These are phyloP conservation scores for Fusarium praegraminearum DNA, from an alignment of 2,329 filamentous ascomycete species.

Conservation along the genomic window DNA sequence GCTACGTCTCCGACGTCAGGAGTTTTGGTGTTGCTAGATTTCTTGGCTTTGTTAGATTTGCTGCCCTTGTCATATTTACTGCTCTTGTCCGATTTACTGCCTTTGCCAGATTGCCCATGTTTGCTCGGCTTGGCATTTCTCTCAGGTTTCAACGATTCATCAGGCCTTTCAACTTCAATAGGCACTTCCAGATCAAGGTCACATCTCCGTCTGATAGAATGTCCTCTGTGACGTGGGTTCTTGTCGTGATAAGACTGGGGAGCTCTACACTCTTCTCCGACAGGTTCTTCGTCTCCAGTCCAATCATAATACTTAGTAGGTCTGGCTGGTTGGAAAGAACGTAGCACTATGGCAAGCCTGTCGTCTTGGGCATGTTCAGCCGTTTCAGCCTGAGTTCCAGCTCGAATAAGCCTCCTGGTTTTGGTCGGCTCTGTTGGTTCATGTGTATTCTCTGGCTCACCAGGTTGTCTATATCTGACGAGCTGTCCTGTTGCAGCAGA, in stretches of 20 bases:
- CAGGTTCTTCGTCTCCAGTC: background rate
- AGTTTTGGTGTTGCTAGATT: no score
- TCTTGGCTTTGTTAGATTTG: background rate
- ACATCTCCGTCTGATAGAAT: background rate
- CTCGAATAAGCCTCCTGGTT: background rate
- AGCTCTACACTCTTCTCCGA: no score
- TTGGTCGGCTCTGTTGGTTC: background rate
- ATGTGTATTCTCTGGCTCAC: background rate
- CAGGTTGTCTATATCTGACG: background rate
- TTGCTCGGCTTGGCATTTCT: background rate
- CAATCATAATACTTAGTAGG: background rate
- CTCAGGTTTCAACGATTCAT: background rate
- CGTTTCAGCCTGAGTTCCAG: background rate
- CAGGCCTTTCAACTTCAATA: background rate
- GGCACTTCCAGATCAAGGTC: background rate
- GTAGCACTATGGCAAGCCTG: background rate
- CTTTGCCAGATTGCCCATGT: background rate
- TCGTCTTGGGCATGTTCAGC: background rate
- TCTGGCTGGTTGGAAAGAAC: background rate
- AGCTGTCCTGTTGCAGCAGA: background rate
- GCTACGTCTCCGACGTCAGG: background rate
- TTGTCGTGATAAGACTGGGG: background rate
- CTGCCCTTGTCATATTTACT: background rate
- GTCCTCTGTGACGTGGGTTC: background rate
- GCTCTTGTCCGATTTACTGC: background rate